phyloP scores from a whole-genome alignment of 139 green algal genomes.

The Raphidocelis subcapitata region DNA sequence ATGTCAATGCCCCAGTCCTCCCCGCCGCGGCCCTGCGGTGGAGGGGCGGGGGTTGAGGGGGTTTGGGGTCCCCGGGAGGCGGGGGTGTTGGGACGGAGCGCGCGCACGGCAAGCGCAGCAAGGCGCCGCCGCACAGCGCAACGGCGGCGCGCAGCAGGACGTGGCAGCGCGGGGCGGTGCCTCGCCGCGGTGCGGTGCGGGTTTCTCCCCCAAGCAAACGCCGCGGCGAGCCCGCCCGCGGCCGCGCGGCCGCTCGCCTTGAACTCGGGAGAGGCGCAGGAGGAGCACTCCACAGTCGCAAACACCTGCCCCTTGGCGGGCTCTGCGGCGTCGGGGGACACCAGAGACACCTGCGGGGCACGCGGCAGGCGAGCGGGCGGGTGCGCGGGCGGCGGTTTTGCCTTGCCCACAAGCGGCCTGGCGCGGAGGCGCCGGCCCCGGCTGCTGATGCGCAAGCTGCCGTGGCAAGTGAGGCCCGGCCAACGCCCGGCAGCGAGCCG shows the following conservation, averaged over 20 bases:
- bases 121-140: too few relatives aligned
- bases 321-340: conserved; percentile 21
- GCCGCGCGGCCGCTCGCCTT: too few relatives aligned
- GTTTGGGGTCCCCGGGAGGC: too few relatives aligned
- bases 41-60: too few relatives aligned
- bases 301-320: conserved; percentile 62
- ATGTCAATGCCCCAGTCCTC: conserved; percentile 36
- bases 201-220: too few relatives aligned
- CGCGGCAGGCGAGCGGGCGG: not conserved
- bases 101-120: too few relatives aligned
- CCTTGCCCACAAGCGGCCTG: not conserved
- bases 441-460: not conserved
- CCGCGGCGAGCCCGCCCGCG: too few relatives aligned
- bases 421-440: not conserved
- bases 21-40: conserved; percentile 24
- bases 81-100: too few relatives aligned
- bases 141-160: too few relatives aligned
- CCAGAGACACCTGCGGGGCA: conserved; percentile 56
- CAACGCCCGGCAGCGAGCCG: too few relatives aligned
- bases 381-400: not conserved
- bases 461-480: not conserved
- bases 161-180: too few relatives aligned
- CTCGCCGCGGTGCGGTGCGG: too few relatives aligned
- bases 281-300: conserved; percentile 75
- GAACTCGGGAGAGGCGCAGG: conserved; percentile 72